Evolutionary conservation across 1,139 yeast species (phyloP), one percentile per base, ranked within the genome.

Genomic region (Yamadazyma conglobata): DNA sequence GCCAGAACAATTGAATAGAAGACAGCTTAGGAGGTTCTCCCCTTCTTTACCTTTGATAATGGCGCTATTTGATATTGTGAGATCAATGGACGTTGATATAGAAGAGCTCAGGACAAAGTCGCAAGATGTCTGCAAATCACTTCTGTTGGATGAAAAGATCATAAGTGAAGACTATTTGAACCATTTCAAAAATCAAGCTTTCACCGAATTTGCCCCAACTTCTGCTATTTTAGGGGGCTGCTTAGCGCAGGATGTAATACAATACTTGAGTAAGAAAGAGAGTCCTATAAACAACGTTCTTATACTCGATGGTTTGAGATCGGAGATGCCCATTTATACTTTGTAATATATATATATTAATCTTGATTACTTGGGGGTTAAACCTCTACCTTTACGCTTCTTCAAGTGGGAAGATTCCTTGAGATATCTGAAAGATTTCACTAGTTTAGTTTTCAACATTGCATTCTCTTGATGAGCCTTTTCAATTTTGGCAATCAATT

Each of bases 151-250:
- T 2, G 37, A 44, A 1, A 54, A 65, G 1, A 57, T 70, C 4
- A 43, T 67, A 6, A 50, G 60, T 3, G 58, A 56, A 3, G 66
- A 62, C 11, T 63, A 69, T 33, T 44, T 72, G 19, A 50, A 58
- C 6, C 48, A 55, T 17, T 58, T 82, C 28, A 48, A 65, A 2
- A 56, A 50, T 17, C 86, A 81, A 44, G 71, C 73, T 5, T 74
- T 70, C 37, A 65, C 86, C 1, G 95, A 91, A 50, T 74, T 85
- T 41, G 71, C 91, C 3, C 96, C 97, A 0, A 79, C 82, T 0
- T 79, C 95, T 7, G 95, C 98, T 0, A 75, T 91, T 2, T 50
- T 91, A 7, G 98, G 98, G 7, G 98, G 98, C 1, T 72, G 86
- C 3, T 58, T 91, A 21, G 86, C 95, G 2, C 99, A 91, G 56